Evolutionary conservation across 2,329 filamentous ascomycete genomes (phyloP), one percentile per base, ranked within the genome.

Genomic region (Lachnellula hyalina): DNA sequence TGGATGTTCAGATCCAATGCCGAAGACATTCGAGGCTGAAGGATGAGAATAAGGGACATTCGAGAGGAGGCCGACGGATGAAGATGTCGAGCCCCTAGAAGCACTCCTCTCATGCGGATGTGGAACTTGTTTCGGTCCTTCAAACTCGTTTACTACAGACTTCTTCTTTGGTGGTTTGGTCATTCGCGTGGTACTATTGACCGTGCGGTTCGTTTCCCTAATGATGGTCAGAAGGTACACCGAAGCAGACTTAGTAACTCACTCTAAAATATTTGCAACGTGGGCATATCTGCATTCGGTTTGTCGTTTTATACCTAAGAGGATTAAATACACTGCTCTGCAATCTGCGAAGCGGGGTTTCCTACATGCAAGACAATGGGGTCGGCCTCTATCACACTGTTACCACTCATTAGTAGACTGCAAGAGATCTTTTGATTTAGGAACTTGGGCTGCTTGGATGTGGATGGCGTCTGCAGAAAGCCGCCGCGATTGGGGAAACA

Each of bases 191-290:
- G 78, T 74, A 66, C 78, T 81, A 48, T 74, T 72, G 4, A 77
- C 75, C 12, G 75, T 78, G 41, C 82, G 73, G 19, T 74, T 80
- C 8, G 81, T 84, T 66, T 85, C 81, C 67, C 82, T 85, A 57
- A 21, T 44, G 3, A 23, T 21, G n/a, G 1, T 44, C 5, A 17
- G 19, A 19, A 44, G n/a, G 19, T 12, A 21, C 11, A 21, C 19
- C 9, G 11, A 44, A 44, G 6, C n/a, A 9, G n/a, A 32, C 41
- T 19, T 12, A 6, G 41, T 9, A 17, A 75, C 83, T 71, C 74
- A 88, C 84, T 90, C 87, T 44, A 92, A 80, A 40, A 91, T 74
- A 67, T 90, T 89, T 46, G 89, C 89, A 32, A 90, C 85, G 49
- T 83, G 81, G 0, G 86, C 88, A 73, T 92, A 92, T 70, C 79